Evolutionary conservation across 495 filamentous ascomycete species (phyloP), one percentile per base, ranked within the genome.

Genomic region (Pseudomonodictys pantanalensis): DNA sequence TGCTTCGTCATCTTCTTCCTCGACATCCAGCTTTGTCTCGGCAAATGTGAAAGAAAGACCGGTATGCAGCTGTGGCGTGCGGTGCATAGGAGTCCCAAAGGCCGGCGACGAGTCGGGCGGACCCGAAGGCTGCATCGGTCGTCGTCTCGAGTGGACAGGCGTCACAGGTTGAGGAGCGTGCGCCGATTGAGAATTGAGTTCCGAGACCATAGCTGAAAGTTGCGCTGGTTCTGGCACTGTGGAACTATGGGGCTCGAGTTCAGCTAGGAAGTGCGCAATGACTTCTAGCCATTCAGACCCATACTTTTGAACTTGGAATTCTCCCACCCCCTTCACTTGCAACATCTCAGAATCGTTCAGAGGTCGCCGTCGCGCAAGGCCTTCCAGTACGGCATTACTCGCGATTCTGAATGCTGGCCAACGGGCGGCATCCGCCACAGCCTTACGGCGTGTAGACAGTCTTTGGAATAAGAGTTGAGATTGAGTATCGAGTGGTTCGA

Each of bases 281-380:
- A 59, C 35, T 23, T 58, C 42, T 9, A 64, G 32, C 54, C 54
- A 64, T 15, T 55, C 39, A 2, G 61, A 39, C 0, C 61, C 61
- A 20, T 54, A 64, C 29, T 46, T 59, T 18, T 58, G 30, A 18
- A 12, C 20, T 12, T 48, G 22, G 11, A 4, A 1, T 29, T 47
- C 30, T 15, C 61, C 55, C 23, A 64, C 44, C 1, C 61, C 54
- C 26, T 55, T 47, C 5, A 64, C 28, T 20, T 24, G 9, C 4
- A 58, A 49, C 17, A 64, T 24, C 1, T 18, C 61, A 3, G 24
- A 23, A 3, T 64, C 55, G 15, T 53, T 18, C 3, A 22, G 7
- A 1, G 61, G 61, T 18, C 61, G 61, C 28, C 44, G 22, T 20
- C 18, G 30, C 9, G 61, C 61, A 11, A 64, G 32, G 18, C 32